phyloP scores from a whole-genome alignment of 495 filamentous ascomycete species.

The Podospora comata region DNA sequence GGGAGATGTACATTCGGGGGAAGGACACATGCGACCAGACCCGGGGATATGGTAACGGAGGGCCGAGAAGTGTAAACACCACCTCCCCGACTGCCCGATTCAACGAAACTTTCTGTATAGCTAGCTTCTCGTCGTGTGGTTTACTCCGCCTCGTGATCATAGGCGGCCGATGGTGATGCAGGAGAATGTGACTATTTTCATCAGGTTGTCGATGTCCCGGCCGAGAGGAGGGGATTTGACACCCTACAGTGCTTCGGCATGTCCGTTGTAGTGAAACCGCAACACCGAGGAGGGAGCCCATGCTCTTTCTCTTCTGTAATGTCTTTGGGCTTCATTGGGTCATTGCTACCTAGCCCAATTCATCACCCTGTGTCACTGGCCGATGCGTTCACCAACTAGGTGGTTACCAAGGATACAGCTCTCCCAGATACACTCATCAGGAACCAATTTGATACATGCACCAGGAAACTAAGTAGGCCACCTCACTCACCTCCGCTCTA shows the following conservation, averaged over 20 bases:
- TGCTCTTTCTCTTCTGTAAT: too few relatives aligned
- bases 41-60: conserved; percentile 9
- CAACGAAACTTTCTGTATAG: not conserved
- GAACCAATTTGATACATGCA: too few relatives aligned
- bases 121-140: not conserved
- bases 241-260: not conserved
- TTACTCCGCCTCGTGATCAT: not conserved
- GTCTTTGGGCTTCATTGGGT: too few relatives aligned
- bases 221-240: not conserved
- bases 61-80: not conserved
- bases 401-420: not conserved
- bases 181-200: not conserved
- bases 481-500: too few relatives aligned
- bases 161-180: not conserved
- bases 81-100: not conserved
- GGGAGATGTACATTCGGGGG: not conserved
- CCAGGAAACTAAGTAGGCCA: too few relatives aligned
- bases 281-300: too few relatives aligned
- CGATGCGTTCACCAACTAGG: not conserved
- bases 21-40: not conserved
- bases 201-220: not conserved
- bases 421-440: too few relatives aligned
- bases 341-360: too few relatives aligned
- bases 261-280: not conserved
- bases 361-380: not conserved